phyloP scores from a whole-genome alignment of 73 alveolate species.

The Uronychia setigera region DNA sequence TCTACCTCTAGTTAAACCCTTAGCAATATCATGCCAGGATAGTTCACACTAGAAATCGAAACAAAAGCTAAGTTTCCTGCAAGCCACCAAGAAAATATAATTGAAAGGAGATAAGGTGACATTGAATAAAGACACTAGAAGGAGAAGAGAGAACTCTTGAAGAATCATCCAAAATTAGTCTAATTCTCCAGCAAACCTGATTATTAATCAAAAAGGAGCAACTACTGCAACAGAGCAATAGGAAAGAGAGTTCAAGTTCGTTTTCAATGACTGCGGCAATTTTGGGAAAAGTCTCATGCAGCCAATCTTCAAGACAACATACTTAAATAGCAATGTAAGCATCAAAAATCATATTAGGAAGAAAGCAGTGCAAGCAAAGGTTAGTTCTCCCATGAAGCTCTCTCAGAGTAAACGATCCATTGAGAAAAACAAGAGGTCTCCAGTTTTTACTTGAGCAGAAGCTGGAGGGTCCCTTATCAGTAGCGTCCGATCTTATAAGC shows the following conservation, averaged over 20 bases:
- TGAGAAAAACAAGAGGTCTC: not conserved
- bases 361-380: not conserved
- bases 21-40: not conserved
- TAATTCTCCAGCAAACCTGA: not conserved
- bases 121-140: not conserved
- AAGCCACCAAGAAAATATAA: not conserved
- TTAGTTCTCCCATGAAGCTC: not conserved
- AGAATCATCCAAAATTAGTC: not conserved
- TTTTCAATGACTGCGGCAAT: not conserved
- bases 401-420: not conserved
- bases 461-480: not conserved
- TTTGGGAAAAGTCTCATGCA: not conserved
- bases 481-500: too few relatives aligned
- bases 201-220: not conserved
- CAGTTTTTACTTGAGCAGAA: not conserved
- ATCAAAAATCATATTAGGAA: not conserved
- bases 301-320: not conserved
- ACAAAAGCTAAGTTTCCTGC: not conserved
- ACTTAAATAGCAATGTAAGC: not conserved
- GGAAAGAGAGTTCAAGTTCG: slow-evolving; percentile 3
- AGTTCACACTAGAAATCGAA: not conserved
- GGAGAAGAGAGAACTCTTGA: not conserved
- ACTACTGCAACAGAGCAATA: not conserved
- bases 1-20: too few relatives aligned
- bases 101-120: not conserved